Base-by-base conservation (phyloP, 1,284 basidiomycete species). In the Melampsora americana region DNA sequence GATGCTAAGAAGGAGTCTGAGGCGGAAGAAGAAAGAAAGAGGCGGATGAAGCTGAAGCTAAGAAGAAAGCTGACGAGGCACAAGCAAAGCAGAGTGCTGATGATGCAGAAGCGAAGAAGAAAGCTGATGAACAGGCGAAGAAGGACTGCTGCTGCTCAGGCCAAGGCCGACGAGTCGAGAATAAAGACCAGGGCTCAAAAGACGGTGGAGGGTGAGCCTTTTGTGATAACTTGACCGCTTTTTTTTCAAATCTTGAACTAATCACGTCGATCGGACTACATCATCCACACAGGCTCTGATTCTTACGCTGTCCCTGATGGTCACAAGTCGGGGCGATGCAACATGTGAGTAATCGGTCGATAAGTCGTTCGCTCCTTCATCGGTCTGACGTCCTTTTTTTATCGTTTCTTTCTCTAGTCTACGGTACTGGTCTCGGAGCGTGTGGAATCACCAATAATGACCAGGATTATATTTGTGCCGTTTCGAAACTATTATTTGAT, bases 381-480 rank as follows among this genome's bases (percentile, higher is more conserved):
- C 7, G 0, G 9, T 20, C 20, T 56, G 28, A n/a, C n/a, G 28
- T 2, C n/a, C 53, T 14, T 56, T 28, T 23, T 23, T 11, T 48
- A 48, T 20, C 0, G 16, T 1, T 35, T 16, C 61, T n/a, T 30
- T 28, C 32, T 28, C 28, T 28, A 62, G 61, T 14, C 81, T 90
- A 87, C 79, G 79, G 78, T 0, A 82, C 87, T 72, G 90, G 89
- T 76, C 86, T 90, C 48, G 89, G 88, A 70, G 86, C 90, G 14
- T 91, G 90, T 81, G 90, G 90, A 62, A 85, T 86, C 79, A 85
- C 84, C 70, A 89, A 88, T 83, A 83, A 46, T 0, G 86, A 88
- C 80, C 73, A 44, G 1, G 84, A 90, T 23, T 79, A 81, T 80
- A 90, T 91, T 70, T 87, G 83, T 65, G 90, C 90, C 3, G 87